Evolutionary conservation across 139 green algal genomes (phyloP), one percentile per base, ranked within the genome.

Genomic region (Deuterostichococcus epilithicus): DNA sequence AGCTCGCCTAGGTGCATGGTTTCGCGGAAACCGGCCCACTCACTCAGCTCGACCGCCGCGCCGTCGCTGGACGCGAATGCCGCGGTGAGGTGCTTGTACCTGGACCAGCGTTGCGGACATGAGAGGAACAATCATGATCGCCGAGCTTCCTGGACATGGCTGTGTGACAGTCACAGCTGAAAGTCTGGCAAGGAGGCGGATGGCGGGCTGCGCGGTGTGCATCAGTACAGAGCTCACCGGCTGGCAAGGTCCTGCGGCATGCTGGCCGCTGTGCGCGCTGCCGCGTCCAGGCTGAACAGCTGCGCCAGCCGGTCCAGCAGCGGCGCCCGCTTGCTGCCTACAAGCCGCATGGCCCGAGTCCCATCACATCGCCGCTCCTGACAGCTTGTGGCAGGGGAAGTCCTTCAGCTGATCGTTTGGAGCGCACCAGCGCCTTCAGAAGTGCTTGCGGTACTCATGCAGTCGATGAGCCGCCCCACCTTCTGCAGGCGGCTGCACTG

Each of bases 281-380:
- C 60, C 0, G 76, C 79, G 26, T 75, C 30, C 78, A 90, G 77
- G 52, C 81, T 81, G 68, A 87, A 87, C 75, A 81, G 84, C 76
- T 68, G 72, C 20, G 63, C 65, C 20, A 86, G 70, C 59, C 75
- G 72, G 63, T 58, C 44, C 63, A 74, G 47, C 25, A 4, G 33
- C n/a, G 71, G 38, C 32, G 32, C 66, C 63, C 13, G 44, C 33
- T 42, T 47, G 36, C 36, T 63, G 35, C 20, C 13, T 20, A 38
- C 23, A 69, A 42, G 33, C 28, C 6, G 4, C 23, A 26, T 35
- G 33, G 30, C 42, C 25, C n/a, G 2, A 73, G 34, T n/a, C n/a
- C n/a, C n/a, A n/a, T n/a, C n/a, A n/a, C n/a, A n/a, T n/a, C n/a
- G n/a, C n/a, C n/a, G n/a, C n/a, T n/a, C n/a, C n/a, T n/a, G n/a